Base-by-base conservation (phyloP, 2,329 filamentous ascomycete species). In the Aspergillus luchuensis region DNA sequence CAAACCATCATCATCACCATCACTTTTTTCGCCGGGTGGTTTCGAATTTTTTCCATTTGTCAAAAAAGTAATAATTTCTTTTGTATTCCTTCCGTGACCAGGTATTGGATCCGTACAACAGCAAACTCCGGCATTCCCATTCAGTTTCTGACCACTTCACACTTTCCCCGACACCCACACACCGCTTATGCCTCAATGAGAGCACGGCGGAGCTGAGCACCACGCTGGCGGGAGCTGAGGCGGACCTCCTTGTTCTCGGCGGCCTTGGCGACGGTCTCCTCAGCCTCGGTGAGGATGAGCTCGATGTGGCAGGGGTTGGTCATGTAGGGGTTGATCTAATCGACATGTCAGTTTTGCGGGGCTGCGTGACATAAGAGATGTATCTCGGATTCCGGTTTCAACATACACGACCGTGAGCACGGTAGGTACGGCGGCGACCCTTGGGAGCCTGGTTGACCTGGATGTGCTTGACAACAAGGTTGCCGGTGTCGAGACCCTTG, bases 391-490 rank as follows among this genome's bases (percentile, higher is more conserved):
- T 39, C 53, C 43, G 11, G 62, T 21, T 56, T 59, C 60, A 74
- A 92, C 93, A 77, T 96, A 97, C 94, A 87, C 95, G 92, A 89
- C 95, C 95, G 88, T 99, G 95, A 70, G 96, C 96, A 89, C 95
- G 93, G 91, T 99, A 99, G 80, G 95, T 99, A 82, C 95, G 90
- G 85, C 95, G 89, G 81, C 95, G 90, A 88, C 98, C 94, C 90
- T 98, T 98, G 78, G 95, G 95, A 74, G 95, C 96, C 88, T 99
- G 95, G 91, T 99, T 99, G 88, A 99, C 95, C 87, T 99, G 95
- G 85, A 99, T 99, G 91, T 97, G 96, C 91, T 97, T 97, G 85
- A 99, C 91, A 80, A 98, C 84, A 79, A 99, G 87, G 87, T 96
- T 96, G 84, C 89, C 89, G 79, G 93, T 98, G 84, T 99, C 92